Conservation (phyloP, 2,329 filamentous ascomycete species). For the Aspergillus arachidicola region DNA sequence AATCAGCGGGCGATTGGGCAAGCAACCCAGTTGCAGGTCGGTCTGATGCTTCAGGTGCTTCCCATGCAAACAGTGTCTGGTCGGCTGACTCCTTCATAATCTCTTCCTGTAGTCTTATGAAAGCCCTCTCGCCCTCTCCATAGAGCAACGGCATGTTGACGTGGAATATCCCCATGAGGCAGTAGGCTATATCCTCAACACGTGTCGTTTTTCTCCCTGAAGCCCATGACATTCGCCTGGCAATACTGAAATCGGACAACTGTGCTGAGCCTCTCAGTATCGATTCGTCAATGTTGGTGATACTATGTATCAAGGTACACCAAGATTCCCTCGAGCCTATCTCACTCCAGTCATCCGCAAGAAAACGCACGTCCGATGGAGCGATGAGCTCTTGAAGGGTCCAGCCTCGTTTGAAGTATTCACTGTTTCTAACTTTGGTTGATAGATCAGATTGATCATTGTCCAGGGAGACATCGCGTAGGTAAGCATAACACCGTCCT, state of each 20-base stretch:
- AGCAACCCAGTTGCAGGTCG: background rate
- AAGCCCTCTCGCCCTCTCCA: constrained; percentile 5
- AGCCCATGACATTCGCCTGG: constrained; percentile 8
- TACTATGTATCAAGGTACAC: background rate
- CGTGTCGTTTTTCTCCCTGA: constrained; percentile 2
- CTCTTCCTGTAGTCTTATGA: constrained; percentile 4
- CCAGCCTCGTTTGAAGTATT: constrained; percentile 31
- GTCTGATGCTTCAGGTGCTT: background rate
- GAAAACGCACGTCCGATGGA: constrained; percentile 25
- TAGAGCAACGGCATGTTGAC: constrained; percentile 9
- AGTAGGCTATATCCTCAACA: constrained; percentile 5
- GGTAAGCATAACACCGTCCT: constrained; percentile 21
- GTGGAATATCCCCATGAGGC: constrained; percentile 8
- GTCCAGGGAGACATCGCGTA: constrained; percentile 12
- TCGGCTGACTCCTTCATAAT: constrained; percentile 9
- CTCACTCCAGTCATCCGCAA: constrained; percentile 9
- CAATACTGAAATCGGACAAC: background rate
- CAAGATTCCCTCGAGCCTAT: background rate
- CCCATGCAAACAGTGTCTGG: constrained; percentile 7
- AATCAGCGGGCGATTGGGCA: constrained; percentile 1
- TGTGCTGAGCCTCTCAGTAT: background rate
- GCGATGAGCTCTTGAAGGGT: constrained; percentile 34
- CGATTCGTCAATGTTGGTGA: constrained; percentile 1
- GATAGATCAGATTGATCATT: background rate
- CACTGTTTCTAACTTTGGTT: constrained; percentile 1